A percentile compares a stretch with the other conserved stretches of the same genome.
These are phyloP conservation scores for Kodamaea sagamina DNA, from an alignment of 805 yeast species.

Conservation along the genomic window DNA sequence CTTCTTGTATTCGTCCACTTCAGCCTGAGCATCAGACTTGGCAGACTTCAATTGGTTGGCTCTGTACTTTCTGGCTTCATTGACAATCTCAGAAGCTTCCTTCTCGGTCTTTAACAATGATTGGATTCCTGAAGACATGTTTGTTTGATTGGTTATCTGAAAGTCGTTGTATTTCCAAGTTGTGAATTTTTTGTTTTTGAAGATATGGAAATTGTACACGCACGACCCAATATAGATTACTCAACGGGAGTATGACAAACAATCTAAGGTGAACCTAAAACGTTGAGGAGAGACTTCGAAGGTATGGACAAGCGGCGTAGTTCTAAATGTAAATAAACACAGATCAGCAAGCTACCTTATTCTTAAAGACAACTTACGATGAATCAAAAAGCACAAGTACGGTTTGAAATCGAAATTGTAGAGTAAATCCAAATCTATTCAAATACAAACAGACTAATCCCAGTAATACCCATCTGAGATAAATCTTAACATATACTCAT, in stretches of 20 bases:
- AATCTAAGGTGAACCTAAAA: no score
- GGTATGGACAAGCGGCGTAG: no score
- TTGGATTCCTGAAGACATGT: constrained; percentile 33
- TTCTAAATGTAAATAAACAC: no score
- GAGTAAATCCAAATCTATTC: background rate
- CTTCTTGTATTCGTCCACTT: constrained; percentile 81
- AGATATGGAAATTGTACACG: background rate
- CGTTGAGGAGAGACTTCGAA: no score
- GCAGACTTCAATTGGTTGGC: constrained; percentile 89
- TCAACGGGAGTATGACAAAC: no score
- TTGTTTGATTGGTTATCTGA: background rate
- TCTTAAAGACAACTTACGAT: no score
- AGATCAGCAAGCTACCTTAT: no score
- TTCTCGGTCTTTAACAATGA: constrained; percentile 72
- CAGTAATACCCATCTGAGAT: constrained; percentile 78
- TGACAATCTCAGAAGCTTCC: constrained; percentile 94
- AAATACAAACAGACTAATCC: constrained; percentile 6
- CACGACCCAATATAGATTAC: constrained; percentile 7
- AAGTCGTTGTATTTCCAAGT: constrained; percentile 3
- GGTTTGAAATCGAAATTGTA: no score
- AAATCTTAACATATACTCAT: constrained; percentile 92
- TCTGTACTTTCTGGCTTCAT: constrained; percentile 90
- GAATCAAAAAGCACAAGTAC: no score
- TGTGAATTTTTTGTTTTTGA: background rate
- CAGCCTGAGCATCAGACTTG: constrained; percentile 87